Conservation (phyloP, 176 grass and related monocot species). For the Oryza punctata region DNA sequence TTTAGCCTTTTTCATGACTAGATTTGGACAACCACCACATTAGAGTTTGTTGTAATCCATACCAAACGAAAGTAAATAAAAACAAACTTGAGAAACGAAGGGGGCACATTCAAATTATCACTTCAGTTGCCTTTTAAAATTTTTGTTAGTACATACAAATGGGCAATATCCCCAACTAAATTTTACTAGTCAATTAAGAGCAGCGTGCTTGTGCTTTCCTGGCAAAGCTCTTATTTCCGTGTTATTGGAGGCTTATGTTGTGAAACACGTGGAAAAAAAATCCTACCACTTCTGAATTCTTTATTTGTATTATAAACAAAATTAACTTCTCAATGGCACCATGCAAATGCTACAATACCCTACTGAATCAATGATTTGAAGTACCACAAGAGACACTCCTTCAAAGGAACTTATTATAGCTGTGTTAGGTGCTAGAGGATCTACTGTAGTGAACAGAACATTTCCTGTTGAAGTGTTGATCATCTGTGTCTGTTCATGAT, state of each 20-base stretch:
- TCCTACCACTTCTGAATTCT: neutral
- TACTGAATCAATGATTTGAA: slow-evolving; percentile 36
- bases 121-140: slow-evolving; percentile 5
- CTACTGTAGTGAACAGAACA: slow-evolving; percentile 15
- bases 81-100: slow-evolving; percentile 32
- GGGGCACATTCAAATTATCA: slow-evolving; percentile 5
- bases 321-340: slow-evolving; percentile 9
- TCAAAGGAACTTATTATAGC: neutral
- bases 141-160: slow-evolving; percentile 5
- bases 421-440: slow-evolving; percentile 32
- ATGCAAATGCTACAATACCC: slow-evolving; percentile 23
- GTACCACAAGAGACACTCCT: neutral
- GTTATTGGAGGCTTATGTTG: neutral
- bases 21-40: slow-evolving; percentile 6
- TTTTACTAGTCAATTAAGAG: neutral
- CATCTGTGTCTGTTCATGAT: neutral
- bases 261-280: neutral
- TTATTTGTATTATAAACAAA: neutral
- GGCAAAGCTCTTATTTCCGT: neutral
- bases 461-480: neutral
- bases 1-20: slow-evolving; percentile 32
- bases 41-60: slow-evolving; percentile 30
- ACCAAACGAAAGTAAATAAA: slow-evolving; percentile 39
- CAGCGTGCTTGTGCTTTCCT: neutral
- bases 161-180: neutral